These are phyloP conservation scores for Fusarium goolgardi DNA, from an alignment of 2,329 filamentous ascomycete species.

Conservation along the genomic window DNA sequence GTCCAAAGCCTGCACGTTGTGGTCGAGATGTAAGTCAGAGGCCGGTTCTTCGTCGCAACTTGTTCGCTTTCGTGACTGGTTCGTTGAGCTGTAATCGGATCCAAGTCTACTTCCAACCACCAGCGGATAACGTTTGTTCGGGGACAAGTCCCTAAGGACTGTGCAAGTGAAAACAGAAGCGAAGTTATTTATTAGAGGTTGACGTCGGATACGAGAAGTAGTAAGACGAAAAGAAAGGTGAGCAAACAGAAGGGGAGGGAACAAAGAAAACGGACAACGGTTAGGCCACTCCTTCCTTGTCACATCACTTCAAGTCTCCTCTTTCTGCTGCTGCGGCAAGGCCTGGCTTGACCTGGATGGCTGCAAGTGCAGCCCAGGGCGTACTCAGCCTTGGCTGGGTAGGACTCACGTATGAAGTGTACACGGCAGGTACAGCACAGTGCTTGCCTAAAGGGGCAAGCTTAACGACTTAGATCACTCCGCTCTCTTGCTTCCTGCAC, in stretches of 20 bases:
- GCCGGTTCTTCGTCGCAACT: constrained; percentile 5
- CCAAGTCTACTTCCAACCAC: constrained; percentile 3
- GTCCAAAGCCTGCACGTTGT: not conserved
- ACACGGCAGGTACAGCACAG: constrained; percentile 27
- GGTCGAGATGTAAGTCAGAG: not conserved
- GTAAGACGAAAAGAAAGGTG: constrained; percentile 15
- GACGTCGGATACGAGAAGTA: not conserved
- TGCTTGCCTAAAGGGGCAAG: constrained; percentile 17
- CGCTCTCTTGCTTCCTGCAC: constrained; percentile 8
- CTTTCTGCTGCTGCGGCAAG: constrained; percentile 35
- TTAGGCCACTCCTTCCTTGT: constrained; percentile 11
- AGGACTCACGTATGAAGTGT: constrained; percentile 24
- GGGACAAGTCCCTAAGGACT: constrained; percentile 29
- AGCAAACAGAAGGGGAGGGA: constrained; percentile 17
- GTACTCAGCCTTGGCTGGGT: constrained; percentile 22
- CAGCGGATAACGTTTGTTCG: not conserved
- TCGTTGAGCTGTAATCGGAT: not conserved
- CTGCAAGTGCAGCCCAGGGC: constrained; percentile 33
- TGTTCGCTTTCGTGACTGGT: constrained; percentile 13
- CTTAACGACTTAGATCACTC: constrained; percentile 6
- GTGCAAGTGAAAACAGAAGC: constrained; percentile 7
- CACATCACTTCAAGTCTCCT: constrained; percentile 28
- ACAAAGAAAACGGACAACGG: constrained; percentile 33
- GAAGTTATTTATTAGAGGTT: constrained; percentile 4
- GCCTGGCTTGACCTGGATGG: constrained; percentile 32